Evolutionary conservation across 768 basidiomycete species (phyloP), one percentile per base, ranked within the genome.

Genomic region (Leucocoprinus leucothites): DNA sequence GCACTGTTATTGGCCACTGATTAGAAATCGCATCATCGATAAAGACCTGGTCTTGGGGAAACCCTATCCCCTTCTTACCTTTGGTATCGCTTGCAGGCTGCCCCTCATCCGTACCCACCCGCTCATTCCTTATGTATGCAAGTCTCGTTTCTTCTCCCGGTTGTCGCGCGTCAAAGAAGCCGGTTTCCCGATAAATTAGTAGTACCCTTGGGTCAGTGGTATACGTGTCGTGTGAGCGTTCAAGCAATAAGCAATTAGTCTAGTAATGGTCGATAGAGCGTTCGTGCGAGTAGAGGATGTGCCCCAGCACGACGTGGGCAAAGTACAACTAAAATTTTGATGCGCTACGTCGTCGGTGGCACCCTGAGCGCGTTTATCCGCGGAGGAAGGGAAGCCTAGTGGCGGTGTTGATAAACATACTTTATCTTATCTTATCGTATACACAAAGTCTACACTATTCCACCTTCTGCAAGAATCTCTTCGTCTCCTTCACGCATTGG

Each of bases 391-490:
- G 18, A 16, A 49, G 18, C 21, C 11, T 5, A 8, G 50, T 50
- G 56, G 56, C 56, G 14, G 50, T 57, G 48, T 48, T 5, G n/a
- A 18, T 51, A 14, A 13, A 49, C 44, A 36, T 19, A 21, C 6
- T 31, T 31, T 38, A 9, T 43, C 19, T 31, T 59, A 57, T 60
- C 47, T 59, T 55, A 54, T 61, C 44, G 9, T 42, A 71, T 24
- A 48, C 19, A 36, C 1, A 21, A 13, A 16, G 9, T 22, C 40
- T 56, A 56, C 38, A 44, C 57, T 60, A 67, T 41, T 74, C 74
- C 54, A 31, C 72, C 74, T 58, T 73, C 72, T 52, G 64, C 73
- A 45, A 81, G 68, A 60, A 80, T 78, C 61, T 80, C 74, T 18
- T 58, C 67, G 16, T 63, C 58, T 26, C 46, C 64, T 21, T 19